Base-by-base conservation (phyloP, 139 green algal species). In the Tetraselmis chui region DNA sequence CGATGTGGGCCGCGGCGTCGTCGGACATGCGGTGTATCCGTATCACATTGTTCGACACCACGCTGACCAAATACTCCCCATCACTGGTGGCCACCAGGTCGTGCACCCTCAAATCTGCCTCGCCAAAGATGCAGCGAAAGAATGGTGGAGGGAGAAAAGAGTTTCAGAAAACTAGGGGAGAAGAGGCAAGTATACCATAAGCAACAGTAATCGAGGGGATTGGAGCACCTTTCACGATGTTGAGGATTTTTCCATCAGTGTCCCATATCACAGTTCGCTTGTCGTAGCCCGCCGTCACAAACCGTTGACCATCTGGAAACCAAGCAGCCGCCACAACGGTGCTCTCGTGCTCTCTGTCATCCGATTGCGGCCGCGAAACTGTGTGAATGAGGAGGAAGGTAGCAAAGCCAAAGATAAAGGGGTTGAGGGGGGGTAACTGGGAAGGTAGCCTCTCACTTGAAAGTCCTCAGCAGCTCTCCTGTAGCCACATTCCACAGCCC, bases 261-360 rank as follows among this genome's bases (percentile, higher is more conserved):
- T 67, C 18, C 45, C 25, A 29, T 22, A 77, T 77, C 2, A 29
- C 74, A 23, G 25, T 28, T 45, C 83, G 80, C 83, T 94, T 94
- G 90, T 97, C 94, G 26, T 91, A 82, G 23, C 89, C 87, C 29
- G 89, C 94, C 22, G 86, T 89, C 32, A 97, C 59, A 67, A 97
- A 94, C 59, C 87, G 87, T 29, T 87, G 75, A 18, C 89, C 81
- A 83, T 94, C 91, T 1, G 95, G 95, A 82, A 97, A 80, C 95
- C 95, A 98, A 23, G 88, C 90, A 59, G 87, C 90, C 1, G 91
- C 88, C 11, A 87, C 91, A 0, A 97, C 91, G 1, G 83, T 76
- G 28, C 95, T 85, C 0, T 79, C 83, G 84, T 92, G 89, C 32
- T 93, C 89, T 86, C 27, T 95, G n/a, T n/a, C n/a, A n/a, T n/a